A percentile compares a stretch with the other conserved stretches of the same genome.
phyloP scores from a whole-genome alignment of 2,329 filamentous ascomycete genomes.

The Alternaria rosae region DNA sequence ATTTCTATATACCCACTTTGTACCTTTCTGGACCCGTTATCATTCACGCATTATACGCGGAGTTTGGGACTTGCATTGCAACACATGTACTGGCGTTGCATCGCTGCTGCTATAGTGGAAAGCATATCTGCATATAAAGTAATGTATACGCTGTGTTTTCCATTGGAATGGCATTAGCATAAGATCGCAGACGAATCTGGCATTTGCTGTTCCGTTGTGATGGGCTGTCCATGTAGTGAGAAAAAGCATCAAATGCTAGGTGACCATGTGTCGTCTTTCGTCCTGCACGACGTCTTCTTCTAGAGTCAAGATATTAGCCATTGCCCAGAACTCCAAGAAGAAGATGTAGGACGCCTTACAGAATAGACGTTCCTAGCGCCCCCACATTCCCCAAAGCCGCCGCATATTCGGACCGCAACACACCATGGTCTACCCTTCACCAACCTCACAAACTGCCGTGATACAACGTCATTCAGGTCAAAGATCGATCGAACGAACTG shows the following conservation, averaged over 20 bases:
- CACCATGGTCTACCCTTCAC: not conserved
- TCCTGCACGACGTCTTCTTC: not conserved
- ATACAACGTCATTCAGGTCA: not conserved
- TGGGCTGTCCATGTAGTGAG: not conserved
- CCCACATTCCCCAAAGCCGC: not conserved
- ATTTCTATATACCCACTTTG: not conserved
- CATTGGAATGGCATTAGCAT: not conserved
- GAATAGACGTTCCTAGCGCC: not conserved
- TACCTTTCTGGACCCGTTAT: not conserved
- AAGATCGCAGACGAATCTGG: not conserved
- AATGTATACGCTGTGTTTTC: not conserved
- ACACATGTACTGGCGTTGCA: not conserved
- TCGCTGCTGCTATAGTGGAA: not conserved
- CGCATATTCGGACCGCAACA: not conserved
- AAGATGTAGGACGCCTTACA: not conserved
- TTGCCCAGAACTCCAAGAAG: not conserved
- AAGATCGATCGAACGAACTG: not conserved
- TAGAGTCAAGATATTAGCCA: not conserved
- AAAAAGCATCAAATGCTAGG: not conserved
- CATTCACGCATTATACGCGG: not conserved
- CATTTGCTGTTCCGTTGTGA: not conserved
- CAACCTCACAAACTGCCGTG: not conserved
- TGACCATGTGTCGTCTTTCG: not conserved
- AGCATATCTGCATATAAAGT: conserved; percentile 1
- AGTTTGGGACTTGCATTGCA: conserved; percentile 1